Percentiles rank a stretch among this genome's conserved stretches.
Conservation (phyloP, 768 basidiomycete species). For the Mycena alexandri region DNA sequence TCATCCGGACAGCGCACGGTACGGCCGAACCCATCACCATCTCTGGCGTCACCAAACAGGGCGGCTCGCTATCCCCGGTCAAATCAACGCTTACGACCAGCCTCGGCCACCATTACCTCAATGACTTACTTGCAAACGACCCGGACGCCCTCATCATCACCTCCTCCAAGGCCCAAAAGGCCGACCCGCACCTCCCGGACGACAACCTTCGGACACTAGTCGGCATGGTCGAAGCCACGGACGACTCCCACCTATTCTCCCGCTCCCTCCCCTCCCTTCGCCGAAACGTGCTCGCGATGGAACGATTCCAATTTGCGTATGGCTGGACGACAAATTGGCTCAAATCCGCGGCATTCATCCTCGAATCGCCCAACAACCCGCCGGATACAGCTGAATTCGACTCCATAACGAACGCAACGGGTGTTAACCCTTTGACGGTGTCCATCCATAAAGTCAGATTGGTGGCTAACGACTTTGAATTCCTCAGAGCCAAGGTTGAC, state of each 20-base stretch:
- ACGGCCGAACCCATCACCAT: too few relatives aligned
- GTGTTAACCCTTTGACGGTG: not conserved
- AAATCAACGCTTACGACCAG: conserved; percentile 45
- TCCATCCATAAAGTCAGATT: not conserved
- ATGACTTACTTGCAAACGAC: conserved; percentile 29
- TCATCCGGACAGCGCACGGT: too few relatives aligned
- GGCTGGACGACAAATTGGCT: conserved; percentile 3
- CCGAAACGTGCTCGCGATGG: not conserved
- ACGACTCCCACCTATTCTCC: conserved; percentile 1
- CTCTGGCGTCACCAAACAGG: conserved; percentile 42
- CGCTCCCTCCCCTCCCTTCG: not conserved
- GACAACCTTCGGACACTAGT: not conserved
- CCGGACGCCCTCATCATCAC: conserved; percentile 9
- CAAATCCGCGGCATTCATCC: not conserved
- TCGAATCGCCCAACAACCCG: not conserved
- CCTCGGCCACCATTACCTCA: conserved; percentile 36
- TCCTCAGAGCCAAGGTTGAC: conserved; percentile 10
- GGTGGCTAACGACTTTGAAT: not conserved
- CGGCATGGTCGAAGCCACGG: not conserved
- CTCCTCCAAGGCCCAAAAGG: not conserved
- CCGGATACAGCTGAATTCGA: too few relatives aligned
- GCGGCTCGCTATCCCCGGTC: conserved; percentile 43
- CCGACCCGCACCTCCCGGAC: not conserved
- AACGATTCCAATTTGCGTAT: conserved; percentile 15
- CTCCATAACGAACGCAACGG: too few relatives aligned